A percentile compares a stretch with the other conserved stretches of the same genome.
Conservation (phyloP, 345 rosid genomes). For the Citrus reticulata region DNA sequence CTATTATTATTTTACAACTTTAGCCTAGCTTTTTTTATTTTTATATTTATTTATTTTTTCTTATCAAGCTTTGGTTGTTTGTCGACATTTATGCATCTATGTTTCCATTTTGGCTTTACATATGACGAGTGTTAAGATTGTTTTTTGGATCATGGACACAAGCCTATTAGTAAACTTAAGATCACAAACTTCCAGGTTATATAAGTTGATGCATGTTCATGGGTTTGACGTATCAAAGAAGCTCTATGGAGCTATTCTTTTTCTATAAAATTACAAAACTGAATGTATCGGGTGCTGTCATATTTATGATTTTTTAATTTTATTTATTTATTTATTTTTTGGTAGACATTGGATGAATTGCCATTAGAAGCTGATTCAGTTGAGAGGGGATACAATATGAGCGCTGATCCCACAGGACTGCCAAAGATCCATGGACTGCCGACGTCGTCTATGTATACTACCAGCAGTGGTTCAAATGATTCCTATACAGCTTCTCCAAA, state of each 20-base stretch:
- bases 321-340: neutral
- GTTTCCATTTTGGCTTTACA: neutral
- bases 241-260: neutral
- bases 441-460: slow-evolving; percentile 51
- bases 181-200: neutral
- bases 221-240: neutral
- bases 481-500: slow-evolving; percentile 55
- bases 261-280: neutral
- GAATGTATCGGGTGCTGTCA: neutral
- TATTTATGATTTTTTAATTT: neutral
- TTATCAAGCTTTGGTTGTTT: no score
- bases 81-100: neutral
- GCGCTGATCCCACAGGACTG: slow-evolving; percentile 64
- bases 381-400: slow-evolving; percentile 72
- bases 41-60: no score
- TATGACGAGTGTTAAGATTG: neutral
- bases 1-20: neutral
- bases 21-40: neutral
- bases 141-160: neutral
- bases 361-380: slow-evolving; percentile 88
- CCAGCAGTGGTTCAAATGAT: slow-evolving; percentile 49
- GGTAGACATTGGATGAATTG: slow-evolving; percentile 87
- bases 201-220: neutral
- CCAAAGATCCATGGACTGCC: slow-evolving; percentile 81
- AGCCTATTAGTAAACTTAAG: neutral